phyloP scores from a whole-genome alignment of 495 filamentous ascomycete species.

The Staphylotrichum longicolle region DNA sequence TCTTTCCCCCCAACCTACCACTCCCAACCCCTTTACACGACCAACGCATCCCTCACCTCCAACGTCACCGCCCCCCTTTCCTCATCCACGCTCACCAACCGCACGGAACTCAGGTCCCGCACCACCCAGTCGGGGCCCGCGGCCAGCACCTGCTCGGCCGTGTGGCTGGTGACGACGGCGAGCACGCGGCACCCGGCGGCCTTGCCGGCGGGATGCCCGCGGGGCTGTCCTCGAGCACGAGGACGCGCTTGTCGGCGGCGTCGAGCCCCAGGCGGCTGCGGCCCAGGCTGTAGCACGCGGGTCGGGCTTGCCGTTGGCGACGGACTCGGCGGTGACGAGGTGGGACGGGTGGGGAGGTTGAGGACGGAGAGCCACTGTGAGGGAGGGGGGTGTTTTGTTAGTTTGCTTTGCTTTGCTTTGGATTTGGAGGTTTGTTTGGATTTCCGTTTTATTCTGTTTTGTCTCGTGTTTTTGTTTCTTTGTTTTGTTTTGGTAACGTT shows the following conservation, averaged over 20 bases:
- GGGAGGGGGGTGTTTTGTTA: neutral
- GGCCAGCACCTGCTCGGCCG: constrained; percentile 61
- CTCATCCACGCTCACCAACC: constrained; percentile 43
- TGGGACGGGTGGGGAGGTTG: constrained; percentile 64
- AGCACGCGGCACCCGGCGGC: constrained; percentile 86
- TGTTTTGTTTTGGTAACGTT: neutral
- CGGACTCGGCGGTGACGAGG: constrained; percentile 83
- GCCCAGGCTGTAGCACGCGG: constrained; percentile 82
- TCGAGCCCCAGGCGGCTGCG: constrained; percentile 58
- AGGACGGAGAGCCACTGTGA: constrained; percentile 71
- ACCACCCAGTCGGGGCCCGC: constrained; percentile 89
- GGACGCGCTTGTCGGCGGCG: constrained; percentile 43
- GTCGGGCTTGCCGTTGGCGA: constrained; percentile 81
- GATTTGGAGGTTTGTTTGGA: neutral
- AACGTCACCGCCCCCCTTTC: constrained; percentile 49
- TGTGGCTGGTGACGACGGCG: constrained; percentile 84
- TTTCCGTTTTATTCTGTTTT: neutral
- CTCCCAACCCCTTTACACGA: constrained; percentile 7
- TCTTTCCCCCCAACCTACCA: neutral
- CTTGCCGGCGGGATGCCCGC: constrained; percentile 89
- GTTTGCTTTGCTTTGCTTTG: neutral
- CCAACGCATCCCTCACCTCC: constrained; percentile 47
- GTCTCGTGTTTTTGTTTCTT: neutral
- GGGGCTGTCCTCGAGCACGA: constrained; percentile 91
- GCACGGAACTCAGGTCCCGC: constrained; percentile 70